Base-by-base conservation (phyloP, 345 rosid genomes). In the Clarkia xantiana region DNA sequence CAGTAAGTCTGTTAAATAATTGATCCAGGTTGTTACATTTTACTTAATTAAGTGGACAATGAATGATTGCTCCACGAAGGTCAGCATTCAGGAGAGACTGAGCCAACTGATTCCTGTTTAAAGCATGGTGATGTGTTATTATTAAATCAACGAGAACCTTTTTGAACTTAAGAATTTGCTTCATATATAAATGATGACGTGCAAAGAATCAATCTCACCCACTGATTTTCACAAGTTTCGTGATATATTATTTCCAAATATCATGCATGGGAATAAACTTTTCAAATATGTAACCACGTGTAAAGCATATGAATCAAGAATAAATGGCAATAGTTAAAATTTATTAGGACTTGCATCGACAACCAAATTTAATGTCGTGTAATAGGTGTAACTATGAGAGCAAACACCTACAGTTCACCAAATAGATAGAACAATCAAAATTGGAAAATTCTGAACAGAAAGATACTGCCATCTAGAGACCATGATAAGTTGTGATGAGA, bases 11-110 rank as follows among this genome's bases (percentile, higher is more conserved):
- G 9, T 0, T 29, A 7, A 29, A 29, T 29, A 29, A 29, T 10
- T 29, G 36, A 29, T 5, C 36, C 36, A 7, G 36, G 36, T 29
- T 7, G 8, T 29, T 1, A 29, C 4, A 29, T 29, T 2, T 2
- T 29, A 29, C 8, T 2, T 29, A 29, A 29, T 29, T 7, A 29
- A 38, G 15, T 29, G 36, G 58, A 82, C 93, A 84, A 56, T 71
- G 66, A 71, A 82, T 65, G 50, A 67, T 51, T 40, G 93, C 87
- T 49, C 93, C 87, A 42, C 73, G 87, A 29, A 82, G 67, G 75
- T 83, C 87, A 51, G 76, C 84, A 57, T 54, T 43, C 38, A 77
- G 76, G 52, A 83, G 61, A 60, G 54, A 62, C 47, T 70, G 62
- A 45, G 74, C 57, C 63, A 73, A 54, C 47, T 75, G 93, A 60